These are phyloP conservation scores for Rhodotorula kratochvilovae DNA, from an alignment of 768 basidiomycete genomes.

Conservation along the genomic window DNA sequence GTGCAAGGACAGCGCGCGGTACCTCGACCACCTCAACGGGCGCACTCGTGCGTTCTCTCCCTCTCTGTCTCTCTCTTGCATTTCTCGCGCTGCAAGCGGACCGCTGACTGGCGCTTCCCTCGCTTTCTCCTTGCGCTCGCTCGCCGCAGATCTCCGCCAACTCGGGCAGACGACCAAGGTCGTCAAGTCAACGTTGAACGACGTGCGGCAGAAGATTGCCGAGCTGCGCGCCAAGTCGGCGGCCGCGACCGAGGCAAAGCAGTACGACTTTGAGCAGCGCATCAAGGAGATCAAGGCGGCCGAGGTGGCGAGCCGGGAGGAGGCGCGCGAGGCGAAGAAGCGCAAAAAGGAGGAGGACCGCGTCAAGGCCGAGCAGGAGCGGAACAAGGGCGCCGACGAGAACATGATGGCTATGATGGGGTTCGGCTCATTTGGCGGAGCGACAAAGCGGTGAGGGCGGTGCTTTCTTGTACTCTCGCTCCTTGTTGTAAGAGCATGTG, in stretches of 20 bases:
- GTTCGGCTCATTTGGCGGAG: slow-evolving; percentile 73
- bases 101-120: not conserved
- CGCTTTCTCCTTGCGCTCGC: not conserved
- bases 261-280: slow-evolving; percentile 90
- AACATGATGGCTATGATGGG: slow-evolving; percentile 84
- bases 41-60: slow-evolving; percentile 70
- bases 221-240: slow-evolving; percentile 79
- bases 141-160: slow-evolving; percentile 68
- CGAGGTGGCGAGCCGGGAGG: slow-evolving; percentile 32
- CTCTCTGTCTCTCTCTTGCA: not conserved
- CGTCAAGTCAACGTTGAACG: slow-evolving; percentile 80
- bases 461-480: too few relatives aligned
- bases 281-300: slow-evolving; percentile 61
- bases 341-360: slow-evolving; percentile 73
- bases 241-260: slow-evolving; percentile 73
- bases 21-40: slow-evolving; percentile 93
- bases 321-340: slow-evolving; percentile 53
- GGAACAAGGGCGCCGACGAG: slow-evolving; percentile 53
- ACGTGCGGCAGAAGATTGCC: slow-evolving; percentile 88
- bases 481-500: not conserved
- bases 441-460: not conserved
- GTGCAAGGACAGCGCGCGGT: slow-evolving; percentile 88
- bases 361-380: slow-evolving; percentile 64
- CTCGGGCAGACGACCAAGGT: slow-evolving; percentile 95
- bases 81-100: not conserved